Base-by-base conservation (phyloP, 2,329 filamentous ascomycete species). In the Apiospora pterosperma region DNA sequence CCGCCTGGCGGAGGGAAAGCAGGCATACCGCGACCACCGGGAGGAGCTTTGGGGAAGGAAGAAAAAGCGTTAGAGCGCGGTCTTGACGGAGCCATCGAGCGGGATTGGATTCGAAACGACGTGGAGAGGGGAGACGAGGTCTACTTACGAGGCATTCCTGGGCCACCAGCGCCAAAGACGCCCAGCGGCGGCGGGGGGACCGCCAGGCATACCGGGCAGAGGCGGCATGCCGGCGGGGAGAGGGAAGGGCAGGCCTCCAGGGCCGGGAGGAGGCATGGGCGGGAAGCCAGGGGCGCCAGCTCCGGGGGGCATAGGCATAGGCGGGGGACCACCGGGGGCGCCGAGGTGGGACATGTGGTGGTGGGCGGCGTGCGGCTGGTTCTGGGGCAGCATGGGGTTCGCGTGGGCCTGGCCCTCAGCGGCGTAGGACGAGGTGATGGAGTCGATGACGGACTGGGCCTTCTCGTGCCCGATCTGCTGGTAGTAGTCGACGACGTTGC, bases 391-490 rank as follows among this genome's bases (percentile, higher is more conserved):
- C 88, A 96, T 93, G 62, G 92, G 94, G 78, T 97, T 97, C 67
- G 88, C 88, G 74, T 89, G 88, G 69, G 90, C 89, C 78, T 97
- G 93, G 73, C 96, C 96, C 81, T 97, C 96, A 71, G 93, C 93
- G 69, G 92, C 92, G 81, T 99, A 98, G 42, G 94, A 97, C 52
- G 90, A 92, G 48, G 96, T 98, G 79, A 99, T 99, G 72, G 91
- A 95, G 82, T 99, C 96, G 77, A 99, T 99, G 72, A 99, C 96
- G 61, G 92, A 96, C 80, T 99, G 96, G 66, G 96, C 95, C 82
- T 98, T 97, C 81, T 98, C 96, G 79, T 97, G 95, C 59, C 95
- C 96, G 77, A 99, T 98, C 82, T 98, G 93, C 82, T 98, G 94
- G 79, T 99, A 99, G 82, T 99, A 99, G 77, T 97, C 94, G 73